Base-by-base conservation (phyloP, 2,329 filamentous ascomycete species). In the Curvularia sp. region DNA sequence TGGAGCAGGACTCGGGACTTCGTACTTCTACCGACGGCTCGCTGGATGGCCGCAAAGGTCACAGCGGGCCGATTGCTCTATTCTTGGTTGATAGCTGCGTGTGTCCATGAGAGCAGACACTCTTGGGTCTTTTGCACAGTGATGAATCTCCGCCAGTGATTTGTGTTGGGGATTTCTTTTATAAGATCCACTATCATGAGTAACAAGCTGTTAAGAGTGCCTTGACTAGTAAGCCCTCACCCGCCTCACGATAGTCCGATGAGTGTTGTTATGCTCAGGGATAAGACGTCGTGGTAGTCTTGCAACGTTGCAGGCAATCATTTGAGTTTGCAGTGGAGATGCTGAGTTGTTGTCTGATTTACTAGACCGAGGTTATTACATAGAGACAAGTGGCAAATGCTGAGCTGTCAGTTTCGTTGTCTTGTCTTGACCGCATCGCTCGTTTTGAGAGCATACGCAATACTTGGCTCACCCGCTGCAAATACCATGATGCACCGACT, bases 351-450 rank as follows among this genome's bases (percentile, higher is more conserved):
- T 27, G 30, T 38, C 46, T 42, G 36, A 9, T 19, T 7, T 34
- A 27, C 10, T 28, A 15, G 6, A 10, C 13, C 9, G 19, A 19
- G 19, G 41, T 48, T 30, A 55, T 32, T n/a, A n/a, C n/a, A n/a
- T 5, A 21, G 21, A 30, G 21, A 39, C 25, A 39, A 21, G 9
- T 49, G 47, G 47, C 34, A n/a, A 27, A 13, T 30, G 34, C 23
- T 36, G 34, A 39, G 13, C 34, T 39, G 47, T 38, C 47, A 49
- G 32, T 21, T 25, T 25, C 32, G 32, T 28, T 46, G 28, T 49
- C 32, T n/a, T 39, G 21, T 28, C 10, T n/a, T 39, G 23, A 49
- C 34, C 47, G 23, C 47, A 15, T 49, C 5, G 8, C 32, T 3
- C 5, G 7, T 34, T 13, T 19, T 5, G 5, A 18, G 30, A 13